phyloP scores from a whole-genome alignment of 108 stramenopile genomes.

The Pinguiococcus pyrenoidosus region DNA sequence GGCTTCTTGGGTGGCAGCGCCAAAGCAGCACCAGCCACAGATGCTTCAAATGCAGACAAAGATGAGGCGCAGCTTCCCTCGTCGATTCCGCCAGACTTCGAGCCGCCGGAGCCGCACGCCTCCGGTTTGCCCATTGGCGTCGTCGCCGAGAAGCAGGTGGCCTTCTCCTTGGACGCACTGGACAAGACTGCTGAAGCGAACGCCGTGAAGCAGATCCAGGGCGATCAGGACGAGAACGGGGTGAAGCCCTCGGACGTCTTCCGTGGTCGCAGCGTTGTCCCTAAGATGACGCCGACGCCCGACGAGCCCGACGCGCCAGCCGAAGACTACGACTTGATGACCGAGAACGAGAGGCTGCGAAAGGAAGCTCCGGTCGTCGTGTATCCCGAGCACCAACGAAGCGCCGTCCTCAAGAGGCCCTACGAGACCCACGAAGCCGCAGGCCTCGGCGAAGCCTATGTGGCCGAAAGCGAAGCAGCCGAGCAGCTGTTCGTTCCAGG shows the following conservation, averaged over 20 bases:
- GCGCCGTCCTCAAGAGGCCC: neutral
- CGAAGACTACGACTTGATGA: neutral
- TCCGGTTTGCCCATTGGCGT: too few relatives aligned
- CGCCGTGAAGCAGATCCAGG: too few relatives aligned
- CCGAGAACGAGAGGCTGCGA: neutral
- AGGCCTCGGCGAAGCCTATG: slow-evolving; percentile 3
- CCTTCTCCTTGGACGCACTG: too few relatives aligned
- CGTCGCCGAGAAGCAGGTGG: too few relatives aligned
- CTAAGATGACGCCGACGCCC: slow-evolving; percentile 14
- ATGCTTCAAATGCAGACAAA: neutral
- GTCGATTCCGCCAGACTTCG: neutral
- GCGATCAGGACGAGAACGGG: too few relatives aligned
- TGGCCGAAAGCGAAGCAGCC: neutral
- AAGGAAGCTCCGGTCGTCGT: slow-evolving; percentile 1
- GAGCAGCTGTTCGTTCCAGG: neutral
- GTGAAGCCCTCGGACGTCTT: too few relatives aligned
- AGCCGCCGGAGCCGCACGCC: too few relatives aligned
- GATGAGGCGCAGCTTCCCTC: neutral
- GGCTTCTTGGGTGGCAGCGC: slow-evolving; percentile 10
- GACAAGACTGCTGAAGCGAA: too few relatives aligned
- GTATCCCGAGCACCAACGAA: neutral
- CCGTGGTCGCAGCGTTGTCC: too few relatives aligned
- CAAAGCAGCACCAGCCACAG: neutral
- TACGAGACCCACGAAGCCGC: slow-evolving; percentile 17
- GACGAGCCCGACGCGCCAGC: slow-evolving; percentile 6